Percentiles rank a stretch among this genome's conserved stretches.
Conservation (phyloP, 78 protist genomes). For the Tieghemostelium lacteum region DNA sequence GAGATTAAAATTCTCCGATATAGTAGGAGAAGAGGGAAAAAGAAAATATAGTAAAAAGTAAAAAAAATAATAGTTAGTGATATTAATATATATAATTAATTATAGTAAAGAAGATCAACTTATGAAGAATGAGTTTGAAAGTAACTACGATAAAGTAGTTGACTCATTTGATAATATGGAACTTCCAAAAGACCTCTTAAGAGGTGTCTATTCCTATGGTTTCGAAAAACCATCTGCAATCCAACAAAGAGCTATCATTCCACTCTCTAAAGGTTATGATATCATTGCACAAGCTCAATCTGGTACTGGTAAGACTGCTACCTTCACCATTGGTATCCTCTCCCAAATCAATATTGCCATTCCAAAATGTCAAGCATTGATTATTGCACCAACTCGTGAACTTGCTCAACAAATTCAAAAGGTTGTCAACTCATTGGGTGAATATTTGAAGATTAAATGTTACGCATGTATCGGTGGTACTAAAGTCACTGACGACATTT, state of each 20-base stretch:
- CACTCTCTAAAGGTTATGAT: constrained; percentile 93
- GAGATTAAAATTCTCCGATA: background rate
- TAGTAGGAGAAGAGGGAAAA: too few relatives aligned
- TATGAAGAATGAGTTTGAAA: constrained; percentile 79
- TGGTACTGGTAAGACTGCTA: constrained; percentile 99
- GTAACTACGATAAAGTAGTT: constrained; percentile 83
- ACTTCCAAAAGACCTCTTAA: constrained; percentile 94
- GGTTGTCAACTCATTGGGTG: constrained; percentile 94
- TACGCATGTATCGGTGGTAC: constrained; percentile 99
- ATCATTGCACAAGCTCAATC: constrained; percentile 99
- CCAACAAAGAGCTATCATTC: constrained; percentile 98
- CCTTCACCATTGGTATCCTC: constrained; percentile 93
- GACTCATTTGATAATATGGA: constrained; percentile 96
- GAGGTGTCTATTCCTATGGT: constrained; percentile 98
- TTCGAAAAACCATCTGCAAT: constrained; percentile 99
- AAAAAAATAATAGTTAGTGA: background rate
- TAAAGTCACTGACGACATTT: constrained; percentile 93
- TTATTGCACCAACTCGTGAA: constrained; percentile 99
- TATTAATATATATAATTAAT: background rate
- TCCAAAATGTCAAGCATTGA: constrained; percentile 93
- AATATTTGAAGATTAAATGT: constrained; percentile 90
- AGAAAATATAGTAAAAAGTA: background rate
- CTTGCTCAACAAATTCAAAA: constrained; percentile 98
- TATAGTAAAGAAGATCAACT: constrained; percentile 65
- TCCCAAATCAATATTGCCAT: constrained; percentile 85